Base-by-base conservation (phyloP, 108 stramenopile genomes). In the Cylindrotheca fusiformis region DNA sequence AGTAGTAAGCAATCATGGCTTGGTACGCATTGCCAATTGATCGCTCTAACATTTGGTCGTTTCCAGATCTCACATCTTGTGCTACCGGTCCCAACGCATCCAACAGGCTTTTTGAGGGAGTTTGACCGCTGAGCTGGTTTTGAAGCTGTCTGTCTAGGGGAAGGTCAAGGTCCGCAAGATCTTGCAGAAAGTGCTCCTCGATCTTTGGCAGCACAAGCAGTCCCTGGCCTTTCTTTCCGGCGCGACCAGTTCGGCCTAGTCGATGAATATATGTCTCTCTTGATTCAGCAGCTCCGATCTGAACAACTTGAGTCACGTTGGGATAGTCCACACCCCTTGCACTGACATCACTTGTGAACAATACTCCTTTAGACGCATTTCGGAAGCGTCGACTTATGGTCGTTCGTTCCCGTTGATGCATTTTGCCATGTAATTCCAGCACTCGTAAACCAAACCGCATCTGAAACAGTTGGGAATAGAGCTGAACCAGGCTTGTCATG, bases 181-280 rank as follows among this genome's bases (percentile, higher is more conserved):
- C 63, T 18, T 55, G 29, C 18, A 74, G 29, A 45, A 74, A 74
- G 60, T 55, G 28, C 26, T 54, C 31, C 45, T 74, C 65, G 25
- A 60, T 20, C 20, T 60, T 55, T 33, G 72, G 71, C n/a, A 90
- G 46, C 8, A 96, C 60, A 22, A 94, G 58, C 41, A 91, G 25
- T 6, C 91, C 90, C 26, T 80, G 46, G 8, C 91, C 92, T 3
- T 29, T 14, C 48, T 72, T 75, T n/a, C 95, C 95, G 6, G 95
- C 96, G 17, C 98, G 77, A 18, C 92, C 98, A 6, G 96, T 97
- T 20, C 98, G 83, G 18, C 98, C 98, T 3, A 98, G 78, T n/a
- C 98, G 87, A 79, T 98, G 97, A 41, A 97, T 77, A 66, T 98
- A 98, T 52, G 93, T 90, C 53, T 90, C 96, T 55, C 83, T 63